Evolutionary conservation across 352 stramenopile species (phyloP).

Genomic region (Phytopythium sindhum): DNA sequence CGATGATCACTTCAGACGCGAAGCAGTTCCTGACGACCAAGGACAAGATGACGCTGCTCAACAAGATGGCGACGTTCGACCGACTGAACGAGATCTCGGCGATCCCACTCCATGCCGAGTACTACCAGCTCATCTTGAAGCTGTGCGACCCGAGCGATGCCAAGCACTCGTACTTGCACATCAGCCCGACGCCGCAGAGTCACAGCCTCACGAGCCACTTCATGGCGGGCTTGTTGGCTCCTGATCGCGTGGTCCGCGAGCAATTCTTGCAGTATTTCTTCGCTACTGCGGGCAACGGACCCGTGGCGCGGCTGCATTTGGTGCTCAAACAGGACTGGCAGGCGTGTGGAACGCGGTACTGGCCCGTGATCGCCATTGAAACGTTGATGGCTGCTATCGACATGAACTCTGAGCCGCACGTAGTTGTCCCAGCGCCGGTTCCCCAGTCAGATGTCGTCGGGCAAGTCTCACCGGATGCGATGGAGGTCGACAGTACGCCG

Average conservation of each 20-base stretch:
- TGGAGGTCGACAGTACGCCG: neutral
- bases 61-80: constrained; percentile 86
- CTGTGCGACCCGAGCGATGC: constrained; percentile 65
- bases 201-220: constrained; percentile 76
- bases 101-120: constrained; percentile 75
- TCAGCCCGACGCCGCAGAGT: constrained; percentile 55
- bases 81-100: constrained; percentile 83
- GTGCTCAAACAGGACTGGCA: constrained; percentile 86
- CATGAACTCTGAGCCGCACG: constrained; percentile 10
- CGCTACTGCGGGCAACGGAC: constrained; percentile 29
- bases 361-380: constrained; percentile 79
- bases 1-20: constrained; percentile 50
- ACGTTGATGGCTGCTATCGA: constrained; percentile 55
- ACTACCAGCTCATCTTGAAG: constrained; percentile 74
- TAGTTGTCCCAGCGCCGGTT: constrained; percentile 7
- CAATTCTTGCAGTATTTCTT: constrained; percentile 80
- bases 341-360: constrained; percentile 80
- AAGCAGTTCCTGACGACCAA: constrained; percentile 79
- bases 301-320: constrained; percentile 54
- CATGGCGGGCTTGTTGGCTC: constrained; percentile 74
- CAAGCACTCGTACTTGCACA: constrained; percentile 71
- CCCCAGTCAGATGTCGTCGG: neutral
- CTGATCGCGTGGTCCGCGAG: constrained; percentile 50
- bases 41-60: constrained; percentile 85
- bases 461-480: neutral